A percentile compares a stretch with the other conserved stretches of the same genome.
These are phyloP conservation scores for Penicillium macrosclerotiorum DNA, from an alignment of 495 filamentous ascomycete genomes.

Conservation along the genomic window DNA sequence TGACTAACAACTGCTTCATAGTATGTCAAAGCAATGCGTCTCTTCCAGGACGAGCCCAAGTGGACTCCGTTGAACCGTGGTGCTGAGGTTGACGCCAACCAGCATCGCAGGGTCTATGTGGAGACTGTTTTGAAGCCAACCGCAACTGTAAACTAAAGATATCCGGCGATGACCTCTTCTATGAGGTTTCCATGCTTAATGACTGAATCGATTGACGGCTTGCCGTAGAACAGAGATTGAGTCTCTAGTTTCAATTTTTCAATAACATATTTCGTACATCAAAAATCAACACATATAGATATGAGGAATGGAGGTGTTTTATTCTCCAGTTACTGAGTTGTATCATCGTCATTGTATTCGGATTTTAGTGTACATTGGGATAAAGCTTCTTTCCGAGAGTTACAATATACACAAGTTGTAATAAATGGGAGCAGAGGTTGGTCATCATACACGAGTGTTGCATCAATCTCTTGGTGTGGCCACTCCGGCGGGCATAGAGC, in stretches of 20 bases:
- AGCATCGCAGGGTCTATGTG: constrained; percentile 73
- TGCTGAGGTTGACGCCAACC: constrained; percentile 73
- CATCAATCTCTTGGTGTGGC: constrained; percentile 6
- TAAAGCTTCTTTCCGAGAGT: background rate
- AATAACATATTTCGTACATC: background rate
- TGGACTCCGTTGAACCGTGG: constrained; percentile 93
- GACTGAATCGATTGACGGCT: constrained; percentile 12
- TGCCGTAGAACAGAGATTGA: background rate
- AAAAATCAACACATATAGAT: background rate
- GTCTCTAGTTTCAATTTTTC: background rate
- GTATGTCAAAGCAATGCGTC: constrained; percentile 94
- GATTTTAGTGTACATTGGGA: background rate
- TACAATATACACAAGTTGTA: constrained; percentile 3
- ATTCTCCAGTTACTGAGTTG: background rate
- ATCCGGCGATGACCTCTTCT: background rate
- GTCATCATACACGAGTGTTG: background rate
- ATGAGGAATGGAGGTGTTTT: background rate
- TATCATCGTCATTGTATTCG: background rate
- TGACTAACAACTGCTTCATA: constrained; percentile 37
- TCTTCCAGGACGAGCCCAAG: constrained; percentile 98
- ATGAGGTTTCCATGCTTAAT: constrained; percentile 15
- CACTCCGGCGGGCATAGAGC: constrained; percentile 26
- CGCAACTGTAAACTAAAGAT: constrained; percentile 28
- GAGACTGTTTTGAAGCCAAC: constrained; percentile 29
- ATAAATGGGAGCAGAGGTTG: background rate